phyloP scores from a whole-genome alignment of 129 eudicot genomes.

The Flaveria brownii region DNA sequence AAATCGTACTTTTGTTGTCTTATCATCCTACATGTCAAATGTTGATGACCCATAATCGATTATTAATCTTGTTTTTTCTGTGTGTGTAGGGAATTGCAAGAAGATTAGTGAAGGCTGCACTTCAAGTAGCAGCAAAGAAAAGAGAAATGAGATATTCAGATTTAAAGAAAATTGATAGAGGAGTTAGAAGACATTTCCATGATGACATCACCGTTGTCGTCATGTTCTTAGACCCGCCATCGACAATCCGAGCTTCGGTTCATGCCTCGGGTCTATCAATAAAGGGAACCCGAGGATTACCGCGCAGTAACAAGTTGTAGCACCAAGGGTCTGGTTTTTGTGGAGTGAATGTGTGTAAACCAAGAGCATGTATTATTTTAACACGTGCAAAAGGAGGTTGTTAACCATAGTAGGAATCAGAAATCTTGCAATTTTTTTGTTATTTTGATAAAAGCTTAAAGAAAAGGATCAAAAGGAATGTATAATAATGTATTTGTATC shows the following conservation, averaged over 20 bases:
- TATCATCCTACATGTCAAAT: background rate
- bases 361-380: background rate
- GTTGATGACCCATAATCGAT: background rate
- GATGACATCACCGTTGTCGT: constrained; percentile 82
- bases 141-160: constrained; percentile 89
- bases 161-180: constrained; percentile 76
- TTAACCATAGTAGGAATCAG: too few species aligned
- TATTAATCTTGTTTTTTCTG: background rate
- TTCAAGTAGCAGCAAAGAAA: constrained; percentile 71
- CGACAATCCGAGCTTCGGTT: constrained; percentile 32
- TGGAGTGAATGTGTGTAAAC: constrained; percentile 1
- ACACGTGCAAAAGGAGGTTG: constrained; percentile 16
- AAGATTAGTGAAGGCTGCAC: constrained; percentile 75
- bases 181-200: constrained; percentile 88
- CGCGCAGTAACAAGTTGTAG: constrained; percentile 1
- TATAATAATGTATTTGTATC: too few species aligned
- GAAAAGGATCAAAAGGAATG: constrained; percentile 22
- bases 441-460: too few species aligned
- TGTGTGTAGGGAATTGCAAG: constrained; percentile 63
- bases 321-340: background rate
- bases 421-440: too few species aligned
- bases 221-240: constrained; percentile 57
- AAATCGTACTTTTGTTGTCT: constrained; percentile 1
- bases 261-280: constrained; percentile 7
- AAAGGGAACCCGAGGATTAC: constrained; percentile 10